Percentiles rank a stretch among this genome's conserved stretches.
These are phyloP conservation scores for Pestalotiopsis sp. DNA, from an alignment of 2,329 filamentous ascomycete genomes.

Conservation along the genomic window DNA sequence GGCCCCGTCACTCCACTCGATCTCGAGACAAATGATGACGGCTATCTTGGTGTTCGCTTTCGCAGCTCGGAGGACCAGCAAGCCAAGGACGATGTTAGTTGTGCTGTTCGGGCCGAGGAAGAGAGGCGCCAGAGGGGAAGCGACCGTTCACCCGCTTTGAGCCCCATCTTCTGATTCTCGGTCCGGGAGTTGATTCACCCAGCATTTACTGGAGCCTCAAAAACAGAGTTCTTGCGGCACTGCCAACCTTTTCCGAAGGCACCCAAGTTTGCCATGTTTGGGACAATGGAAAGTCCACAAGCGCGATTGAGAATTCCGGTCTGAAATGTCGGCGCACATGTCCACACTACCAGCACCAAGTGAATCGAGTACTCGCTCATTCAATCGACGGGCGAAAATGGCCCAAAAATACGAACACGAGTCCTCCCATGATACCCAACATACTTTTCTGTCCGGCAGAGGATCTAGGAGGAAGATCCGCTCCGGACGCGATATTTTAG, in stretches of 20 bases:
- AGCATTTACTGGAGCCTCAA: too few species aligned
- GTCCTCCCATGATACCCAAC: constrained; percentile 8
- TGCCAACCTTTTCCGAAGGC: too few species aligned
- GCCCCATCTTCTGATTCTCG: not conserved
- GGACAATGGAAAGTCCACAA: not conserved
- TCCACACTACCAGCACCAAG: not conserved
- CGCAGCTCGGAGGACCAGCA: constrained; percentile 19
- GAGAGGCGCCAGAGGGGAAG: constrained; percentile 33
- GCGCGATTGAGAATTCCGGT: not conserved
- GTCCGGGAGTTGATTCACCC: too few species aligned
- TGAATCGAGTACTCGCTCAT: not conserved
- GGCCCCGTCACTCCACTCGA: constrained; percentile 65
- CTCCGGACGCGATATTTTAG: constrained; percentile 1
- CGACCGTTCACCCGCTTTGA: constrained; percentile 31
- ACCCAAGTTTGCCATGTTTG: too few species aligned
- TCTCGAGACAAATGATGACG: constrained; percentile 43
- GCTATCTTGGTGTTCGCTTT: constrained; percentile 39
- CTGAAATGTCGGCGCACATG: not conserved
- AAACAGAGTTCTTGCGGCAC: too few species aligned
- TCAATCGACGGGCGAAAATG: not conserved
- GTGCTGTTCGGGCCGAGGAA: constrained; percentile 34
- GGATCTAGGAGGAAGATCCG: constrained; percentile 2
- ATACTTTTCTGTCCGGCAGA: constrained; percentile 6
- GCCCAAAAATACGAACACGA: not conserved
- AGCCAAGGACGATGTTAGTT: constrained; percentile 28